These are phyloP conservation scores for Rubia peregrina DNA, from an alignment of 305 asterid genomes.

Conservation along the genomic window DNA sequence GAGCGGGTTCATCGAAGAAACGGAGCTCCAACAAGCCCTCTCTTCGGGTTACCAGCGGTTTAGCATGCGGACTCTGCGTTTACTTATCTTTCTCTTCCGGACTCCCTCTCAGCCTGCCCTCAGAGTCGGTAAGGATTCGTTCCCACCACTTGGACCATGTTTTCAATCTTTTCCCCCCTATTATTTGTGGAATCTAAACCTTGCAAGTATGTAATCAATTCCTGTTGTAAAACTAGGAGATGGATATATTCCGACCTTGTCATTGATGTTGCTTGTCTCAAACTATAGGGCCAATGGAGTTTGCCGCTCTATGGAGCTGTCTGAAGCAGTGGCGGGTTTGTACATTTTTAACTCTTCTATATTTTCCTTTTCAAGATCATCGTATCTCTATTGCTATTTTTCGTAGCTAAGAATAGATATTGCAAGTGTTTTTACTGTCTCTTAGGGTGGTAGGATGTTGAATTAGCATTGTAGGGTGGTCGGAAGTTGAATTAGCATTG, in stretches of 20 bases:
- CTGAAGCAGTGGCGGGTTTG: conserved; percentile 85
- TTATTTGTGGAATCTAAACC: no score
- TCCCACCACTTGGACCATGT: no score
- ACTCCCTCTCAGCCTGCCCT: conserved; percentile 37
- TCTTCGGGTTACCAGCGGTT: conserved; percentile 50
- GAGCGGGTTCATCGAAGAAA: conserved; percentile 70
- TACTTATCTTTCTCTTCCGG: conserved; percentile 66
- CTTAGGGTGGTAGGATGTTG: neutral
- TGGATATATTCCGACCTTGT: neutral
- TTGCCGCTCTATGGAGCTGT: conserved; percentile 70
- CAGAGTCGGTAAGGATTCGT: conserved; percentile 40
- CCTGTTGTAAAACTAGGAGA: neutral
- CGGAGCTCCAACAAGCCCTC: conserved; percentile 66
- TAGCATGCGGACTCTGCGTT: conserved; percentile 56
- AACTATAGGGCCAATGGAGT: conserved; percentile 64
- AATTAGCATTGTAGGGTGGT: neutral
- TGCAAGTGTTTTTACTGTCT: neutral
- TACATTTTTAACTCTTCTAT: conserved; percentile 1
- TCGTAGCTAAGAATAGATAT: neutral
- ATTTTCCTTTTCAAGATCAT: neutral
- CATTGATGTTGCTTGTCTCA: conserved; percentile 9
- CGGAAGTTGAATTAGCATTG: neutral
- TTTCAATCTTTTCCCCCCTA: neutral
- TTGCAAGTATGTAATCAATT: neutral
- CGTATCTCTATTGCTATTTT: neutral